Base-by-base conservation (phyloP, 768 basidiomycete genomes). In the Serpula lacrymans region DNA sequence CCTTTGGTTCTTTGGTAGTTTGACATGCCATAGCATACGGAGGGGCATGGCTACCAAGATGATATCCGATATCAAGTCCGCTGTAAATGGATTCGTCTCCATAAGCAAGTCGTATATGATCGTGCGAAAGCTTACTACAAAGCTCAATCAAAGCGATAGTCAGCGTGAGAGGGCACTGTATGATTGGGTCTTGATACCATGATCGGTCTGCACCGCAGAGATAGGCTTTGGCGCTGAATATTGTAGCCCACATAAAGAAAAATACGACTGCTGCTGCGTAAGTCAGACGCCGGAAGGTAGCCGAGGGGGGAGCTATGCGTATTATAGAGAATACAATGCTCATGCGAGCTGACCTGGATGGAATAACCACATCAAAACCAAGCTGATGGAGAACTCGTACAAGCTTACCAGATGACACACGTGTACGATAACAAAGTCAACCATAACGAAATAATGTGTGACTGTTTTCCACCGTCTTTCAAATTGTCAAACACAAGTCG, bases 301-400 rank as follows among this genome's bases (percentile, higher is more conserved):
- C 14, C 11, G 29, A n/a, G 18, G 34, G 31, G 6, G 39, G 21
- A 6, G 28, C 6, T 9, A 48, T 31, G 29, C 52, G 41, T 17
- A 45, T 33, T 6, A 43, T 22, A 17, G 52, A 43, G 35, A 50
- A 47, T 21, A 54, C 16, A 21, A 54, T 43, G 22, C 52, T 50
- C 37, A 47, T 39, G 18, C 48, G 52, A 13, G 45, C 30, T 6
- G 41, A 17, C 52, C 52, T 33, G 31, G 14, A 14, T 6, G 14
- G 8, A 33, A 9, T 9, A 29, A 29, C 27, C n/a, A 29, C n/a
- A 14, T 29, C 27, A 9, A 29, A 29, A 29, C n/a, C 27, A 29
- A 29, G 14, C n/a, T 29, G 14, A 29, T 29, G 9, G 27, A 29
- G 6, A n/a, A n/a, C n/a, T n/a, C n/a, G n/a, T n/a, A n/a, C n/a